Evolutionary conservation across 371 early-diverging fungal species (phyloP), one percentile per base, ranked within the genome.

Genomic region (Syncephalastrum sp.): DNA sequence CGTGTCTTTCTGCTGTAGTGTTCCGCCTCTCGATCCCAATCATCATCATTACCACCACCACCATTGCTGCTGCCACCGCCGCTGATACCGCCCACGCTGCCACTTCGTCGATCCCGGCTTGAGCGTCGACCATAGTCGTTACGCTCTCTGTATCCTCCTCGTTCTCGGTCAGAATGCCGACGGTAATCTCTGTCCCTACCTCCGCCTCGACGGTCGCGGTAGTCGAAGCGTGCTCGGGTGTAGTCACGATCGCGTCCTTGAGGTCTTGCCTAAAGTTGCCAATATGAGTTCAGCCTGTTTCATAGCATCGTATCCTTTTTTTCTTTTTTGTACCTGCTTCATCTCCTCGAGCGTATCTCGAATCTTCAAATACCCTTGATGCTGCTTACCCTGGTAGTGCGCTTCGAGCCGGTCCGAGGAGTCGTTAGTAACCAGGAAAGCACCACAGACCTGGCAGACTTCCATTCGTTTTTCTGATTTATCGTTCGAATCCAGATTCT

Each of bases 391-490:
- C 56, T 84, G 82, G 53, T 90, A 79, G 68, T 95, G 95, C 23
- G 94, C 92, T 56, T 92, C 93, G 64, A 93, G 70, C 27, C 93
- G 78, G 64, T 90, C 86, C 27, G 89, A 81, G 38, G 89, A 86
- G 57, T 92, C 92, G 65, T 91, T 87, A 51, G 90, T 89, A 50
- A 92, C 93, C 58, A 95, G 75, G 59, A 93, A 87, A 14, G 93
- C 93, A 42, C 93, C 94, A 72, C 95, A 95, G 21, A 94, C 90
- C 60, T 88, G 86, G 70, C 95, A 95, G 45, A 94, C 92, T 69
- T 77, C 88, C 83, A 92, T 87, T 38, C 81, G 77, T 68, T 91
- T 91, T 53, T 92, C 92, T 52, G 82, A 78, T 49, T 86, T 82
- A 38, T 85, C 83, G 62, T 82, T 29, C 7, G 29, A 4, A 29